phyloP scores from a whole-genome alignment of 2,329 filamentous ascomycete species.

The Colletotrichum tropicale region DNA sequence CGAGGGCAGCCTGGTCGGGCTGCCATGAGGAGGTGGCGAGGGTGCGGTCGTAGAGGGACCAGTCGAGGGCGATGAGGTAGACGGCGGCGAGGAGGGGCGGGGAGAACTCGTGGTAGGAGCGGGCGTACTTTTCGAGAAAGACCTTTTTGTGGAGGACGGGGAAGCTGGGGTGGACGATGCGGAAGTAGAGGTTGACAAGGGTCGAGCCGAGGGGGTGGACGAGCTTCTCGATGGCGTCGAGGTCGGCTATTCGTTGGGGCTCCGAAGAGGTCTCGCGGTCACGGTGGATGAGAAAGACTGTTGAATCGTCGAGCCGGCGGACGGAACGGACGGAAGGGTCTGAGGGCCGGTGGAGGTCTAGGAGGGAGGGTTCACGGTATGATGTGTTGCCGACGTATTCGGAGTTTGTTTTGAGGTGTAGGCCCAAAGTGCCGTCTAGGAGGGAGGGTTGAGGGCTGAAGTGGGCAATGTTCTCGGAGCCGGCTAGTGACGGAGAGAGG shows the following conservation, averaged over 20 bases:
- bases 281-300: slow-evolving; percentile 39
- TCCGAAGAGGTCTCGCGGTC: slow-evolving; percentile 39
- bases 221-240: slow-evolving; percentile 62
- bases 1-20: slow-evolving; percentile 34
- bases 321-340: slow-evolving; percentile 32
- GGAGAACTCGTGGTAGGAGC: slow-evolving; percentile 62
- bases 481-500: slow-evolving; percentile 15
- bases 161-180: slow-evolving; percentile 62
- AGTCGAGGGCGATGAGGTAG: slow-evolving; percentile 66
- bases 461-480: slow-evolving; percentile 18
- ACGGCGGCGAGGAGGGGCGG: slow-evolving; percentile 64
- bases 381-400: slow-evolving; percentile 65
- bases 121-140: slow-evolving; percentile 64
- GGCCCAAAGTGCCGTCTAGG: slow-evolving; percentile 51
- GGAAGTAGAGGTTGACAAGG: slow-evolving; percentile 71
- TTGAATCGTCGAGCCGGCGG: slow-evolving; percentile 36
- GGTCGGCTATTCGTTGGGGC: slow-evolving; percentile 43
- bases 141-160: slow-evolving; percentile 66
- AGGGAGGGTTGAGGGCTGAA: slow-evolving; percentile 24
- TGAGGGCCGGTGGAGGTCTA: slow-evolving; percentile 61
- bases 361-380: slow-evolving; percentile 61
- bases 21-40: slow-evolving; percentile 40
- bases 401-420: slow-evolving; percentile 64
- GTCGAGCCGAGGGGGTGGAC: slow-evolving; percentile 67
- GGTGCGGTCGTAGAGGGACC: slow-evolving; percentile 62